Conservation (phyloP, 495 filamentous ascomycete species). For the Neurospora sublineolata region DNA sequence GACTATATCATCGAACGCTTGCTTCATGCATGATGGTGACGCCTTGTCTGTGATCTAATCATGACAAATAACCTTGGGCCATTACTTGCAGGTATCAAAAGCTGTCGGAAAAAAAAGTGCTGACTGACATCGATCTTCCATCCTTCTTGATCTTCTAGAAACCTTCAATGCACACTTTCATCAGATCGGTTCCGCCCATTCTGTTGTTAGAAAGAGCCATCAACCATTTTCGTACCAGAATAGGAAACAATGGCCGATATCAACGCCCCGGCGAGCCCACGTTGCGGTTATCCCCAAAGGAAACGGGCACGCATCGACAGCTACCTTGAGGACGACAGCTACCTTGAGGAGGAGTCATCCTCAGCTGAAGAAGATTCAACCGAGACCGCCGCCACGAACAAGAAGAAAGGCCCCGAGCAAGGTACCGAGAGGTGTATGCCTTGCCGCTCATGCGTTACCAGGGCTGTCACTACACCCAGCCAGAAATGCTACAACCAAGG, state of each 20-base stretch:
- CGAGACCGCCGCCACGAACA: neutral
- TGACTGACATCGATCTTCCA: neutral
- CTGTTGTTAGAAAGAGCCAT: neutral
- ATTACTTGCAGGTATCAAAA: neutral
- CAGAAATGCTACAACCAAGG: neutral
- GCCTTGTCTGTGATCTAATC: neutral
- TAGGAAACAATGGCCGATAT: neutral
- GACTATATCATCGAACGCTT: neutral
- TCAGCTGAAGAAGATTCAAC: neutral
- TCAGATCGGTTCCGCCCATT: neutral
- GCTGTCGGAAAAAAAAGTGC: neutral
- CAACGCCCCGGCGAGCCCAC: neutral
- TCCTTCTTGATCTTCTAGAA: neutral
- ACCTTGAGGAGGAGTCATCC: neutral
- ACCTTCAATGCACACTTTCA: neutral
- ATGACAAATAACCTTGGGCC: neutral
- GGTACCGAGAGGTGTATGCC: neutral
- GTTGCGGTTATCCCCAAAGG: neutral
- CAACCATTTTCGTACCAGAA: neutral
- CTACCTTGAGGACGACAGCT: neutral
- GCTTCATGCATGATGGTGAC: neutral
- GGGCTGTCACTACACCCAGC: neutral
- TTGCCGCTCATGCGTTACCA: neutral
- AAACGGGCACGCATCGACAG: neutral
- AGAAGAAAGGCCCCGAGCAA: neutral